Base-by-base conservation (phyloP, 169 alveolate genomes). In the Cryptosporidium xiaoi region DNA sequence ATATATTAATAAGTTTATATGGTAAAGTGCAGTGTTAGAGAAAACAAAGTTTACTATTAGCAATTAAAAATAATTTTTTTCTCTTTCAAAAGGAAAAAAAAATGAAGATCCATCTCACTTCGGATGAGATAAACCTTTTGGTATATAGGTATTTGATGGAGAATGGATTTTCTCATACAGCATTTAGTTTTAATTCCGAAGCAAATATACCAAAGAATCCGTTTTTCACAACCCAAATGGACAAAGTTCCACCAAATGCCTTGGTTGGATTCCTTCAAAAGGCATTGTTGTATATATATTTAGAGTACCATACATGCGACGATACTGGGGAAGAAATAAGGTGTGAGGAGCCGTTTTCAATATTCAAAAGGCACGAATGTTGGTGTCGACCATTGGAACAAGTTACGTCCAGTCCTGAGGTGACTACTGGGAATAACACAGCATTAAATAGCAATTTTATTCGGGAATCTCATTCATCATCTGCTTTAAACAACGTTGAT, bases 71-170 rank as follows among this genome's bases (percentile, higher is more conserved):
- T 24, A 24, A 24, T 0, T 3, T 8, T 40, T 40, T 40, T 40
- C 48, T 40, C 1, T 40, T 40, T 40, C 48, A 40, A 6, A 40
- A 55, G 24, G 12, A 20, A 33, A 20, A 18, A 18, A 33, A 20
- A 87, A 95, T 95, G 97, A 93, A 94, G 93, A 84, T 95, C 60
- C 94, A 93, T 69, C 77, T 95, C 77, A 82, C 97, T 24, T 93
- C 97, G 29, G 97, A 95, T 87, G 97, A 95, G 82, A 94, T 95
- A 53, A 95, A 95, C 87, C 87, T 95, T 67, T 69, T 94, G 85
- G 92, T 95, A 24, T 94, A 95, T 84, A 93, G 97, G 24, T 95
- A 95, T 69, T 77, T 95, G 84, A 89, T 95, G 33, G 97, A 95
- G 90, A 94, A 94, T 71, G 97, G 97, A 87, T 94, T 89, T 51